phyloP scores from a whole-genome alignment of 176 grass and related monocot species.

The barley (Hordeum vulgare) region MorexV3_pseudomolecules_assembly NC_058519.1:660615205-660615704 shows the following conservation, averaged over 20 bases:
- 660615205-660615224: too few relatives aligned
- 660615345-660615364: background rate
- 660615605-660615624: background rate
- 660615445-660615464: background rate
- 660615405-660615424: background rate
- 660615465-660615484: background rate
- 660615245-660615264: background rate
- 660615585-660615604: background rate
- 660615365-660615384: conserved; percentile 25
- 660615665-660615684: background rate
- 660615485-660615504: background rate
- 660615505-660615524: background rate
- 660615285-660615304: background rate
- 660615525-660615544: too few relatives aligned
- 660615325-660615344: conserved; percentile 12
- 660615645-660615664: background rate
- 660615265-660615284: background rate
- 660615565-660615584: background rate
- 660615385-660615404: conserved; percentile 2
- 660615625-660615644: background rate
- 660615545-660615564: background rate
- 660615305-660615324: background rate
- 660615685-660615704: conserved; percentile 46
- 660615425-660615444: background rate
- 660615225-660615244: too few relatives aligned